Evolutionary conservation across 768 basidiomycete species (phyloP).

Genomic region (Tephrocybe sp.): DNA sequence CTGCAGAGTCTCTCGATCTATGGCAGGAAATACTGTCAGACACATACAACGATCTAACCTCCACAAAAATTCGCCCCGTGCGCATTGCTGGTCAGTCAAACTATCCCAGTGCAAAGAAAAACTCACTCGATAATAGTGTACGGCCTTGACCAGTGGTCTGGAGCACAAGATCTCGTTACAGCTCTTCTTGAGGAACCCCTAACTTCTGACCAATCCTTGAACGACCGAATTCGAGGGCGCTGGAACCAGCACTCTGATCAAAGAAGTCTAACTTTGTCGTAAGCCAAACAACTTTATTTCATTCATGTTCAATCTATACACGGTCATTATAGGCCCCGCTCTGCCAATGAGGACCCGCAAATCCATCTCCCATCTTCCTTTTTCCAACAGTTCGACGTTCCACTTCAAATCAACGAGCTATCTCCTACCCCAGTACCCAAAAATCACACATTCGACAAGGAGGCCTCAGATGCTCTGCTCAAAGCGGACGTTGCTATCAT

Average conservation of each 20-base stretch:
- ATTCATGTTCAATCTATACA: conserved; percentile 25
- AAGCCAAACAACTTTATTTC: conserved; percentile 30
- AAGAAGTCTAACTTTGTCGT: conserved; percentile 38
- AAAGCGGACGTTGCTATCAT: conserved; percentile 65
- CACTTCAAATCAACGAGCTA: conserved; percentile 49
- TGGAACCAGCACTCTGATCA: conserved; percentile 37
- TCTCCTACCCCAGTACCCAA: conserved; percentile 16
- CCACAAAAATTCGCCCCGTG: conserved; percentile 32
- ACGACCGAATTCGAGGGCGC: conserved; percentile 43
- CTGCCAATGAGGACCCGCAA: conserved; percentile 14
- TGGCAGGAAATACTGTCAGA: conserved; percentile 47
- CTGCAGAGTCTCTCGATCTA: conserved; percentile 33
- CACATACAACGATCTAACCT: conserved; percentile 34
- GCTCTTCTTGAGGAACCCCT: conserved; percentile 75
- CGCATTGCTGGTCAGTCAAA: conserved; percentile 49
- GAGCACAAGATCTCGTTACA: conserved; percentile 58
- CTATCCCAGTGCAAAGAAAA: conserved; percentile 3
- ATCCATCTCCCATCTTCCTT: conserved; percentile 47
- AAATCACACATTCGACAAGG: conserved; percentile 1
- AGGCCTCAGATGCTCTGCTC: conserved; percentile 24
- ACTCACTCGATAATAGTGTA: conserved; percentile 45
- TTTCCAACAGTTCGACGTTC: conserved; percentile 54
- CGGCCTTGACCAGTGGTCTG: conserved; percentile 54
- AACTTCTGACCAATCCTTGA: conserved; percentile 46
- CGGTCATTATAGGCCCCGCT: conserved; percentile 8